Evolutionary conservation across 2,329 filamentous ascomycete species (phyloP), one percentile per base, ranked within the genome.

Genomic region (Trichoderma hamatum): DNA sequence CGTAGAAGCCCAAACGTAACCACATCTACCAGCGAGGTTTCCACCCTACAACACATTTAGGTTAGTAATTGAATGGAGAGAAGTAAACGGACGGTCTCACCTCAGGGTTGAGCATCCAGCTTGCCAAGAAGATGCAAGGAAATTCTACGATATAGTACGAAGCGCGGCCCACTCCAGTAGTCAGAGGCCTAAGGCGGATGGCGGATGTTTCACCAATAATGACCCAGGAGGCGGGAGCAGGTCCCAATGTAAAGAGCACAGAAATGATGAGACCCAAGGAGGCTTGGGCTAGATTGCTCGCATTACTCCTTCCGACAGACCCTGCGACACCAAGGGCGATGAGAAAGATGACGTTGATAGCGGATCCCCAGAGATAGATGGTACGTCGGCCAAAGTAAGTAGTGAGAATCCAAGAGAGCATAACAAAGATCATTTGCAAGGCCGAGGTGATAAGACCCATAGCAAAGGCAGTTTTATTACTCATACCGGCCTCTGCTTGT

Each of bases 341-440:
- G 36, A 60, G 58, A 16, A 60, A 60, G 24, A 60, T 46, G 24
- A 60, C 36, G 14, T 60, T 60, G 26, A 60, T 60, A 60, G 58
- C 58, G 1, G 58, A 60, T 1, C 58, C 58, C 58, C 58, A 60
- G 36, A 60, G 58, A 28, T 60, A 60, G 10, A 60, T 60, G 16
- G 58, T 60, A 14, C 58, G 58, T 30, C 58, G 58, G 24, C 58
- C 58, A 60, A 60, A 14, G 14, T 60, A 60, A 9, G 58, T 60
- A 6, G 58, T 60, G 58, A 60, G 58, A 21, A 60, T 60, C 58
- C 58, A 60, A 60, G 58, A 60, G 24, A 60, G 58, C 58, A 60
- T 60, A 30, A 60, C 58, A 60, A 60, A 60, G 26, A 60, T 60
- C 58, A 60, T 60, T 36, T 60, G 58, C 14, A 60, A 46, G 16